Evolutionary conservation across 129 eudicot genomes (phyloP), one percentile per base, ranked within the genome.

Genomic region (Solidago caesia): DNA sequence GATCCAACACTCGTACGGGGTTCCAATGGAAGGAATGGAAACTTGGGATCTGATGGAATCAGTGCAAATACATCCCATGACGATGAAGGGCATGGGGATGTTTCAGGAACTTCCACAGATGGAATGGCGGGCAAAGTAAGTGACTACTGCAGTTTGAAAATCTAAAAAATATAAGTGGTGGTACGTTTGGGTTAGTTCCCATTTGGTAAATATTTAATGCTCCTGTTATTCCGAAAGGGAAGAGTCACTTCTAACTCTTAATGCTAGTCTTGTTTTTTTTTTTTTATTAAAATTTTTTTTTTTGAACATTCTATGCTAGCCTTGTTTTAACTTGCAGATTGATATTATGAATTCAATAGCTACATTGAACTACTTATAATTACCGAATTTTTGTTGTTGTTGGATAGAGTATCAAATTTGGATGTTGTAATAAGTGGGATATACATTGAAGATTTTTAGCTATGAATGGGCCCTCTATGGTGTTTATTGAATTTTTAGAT

Each of bases 401-500:
- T 45, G 77, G 67, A 67, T 15, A 45, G 6, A 0, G 67, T 67
- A 68, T 57, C 60, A 21, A 11, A 3, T 55, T 68, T 68, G 62
- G 62, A 60, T 70, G 64, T n/a, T 77, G 51, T 57, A 58, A 77
- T 58, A 27, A 68, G 44, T 6, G 59, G 68, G 80, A 7, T 16
- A 56, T 67, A 59, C 14, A 16, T 61, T 60, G 56, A 71, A 70
- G 26, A 39, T 21, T 11, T 47, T 48, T 70, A 60, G 29, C 47
- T 41, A 61, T 70, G 64, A 68, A 43, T 62, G 71, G 4, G 75
- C 61, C 56, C 7, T 69, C 4, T 60, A 59, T 33, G 71, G 26
- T 13, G 64, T 49, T 70, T 6, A 26, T 69, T 16, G 9, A 59
- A 1, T 61, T 74, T 63, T 45, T 57, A 12, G 55, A 65, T 49